phyloP scores from a whole-genome alignment of 192 early-diverging fungal genomes.

The Fimicolochytrium jonesii region DNA sequence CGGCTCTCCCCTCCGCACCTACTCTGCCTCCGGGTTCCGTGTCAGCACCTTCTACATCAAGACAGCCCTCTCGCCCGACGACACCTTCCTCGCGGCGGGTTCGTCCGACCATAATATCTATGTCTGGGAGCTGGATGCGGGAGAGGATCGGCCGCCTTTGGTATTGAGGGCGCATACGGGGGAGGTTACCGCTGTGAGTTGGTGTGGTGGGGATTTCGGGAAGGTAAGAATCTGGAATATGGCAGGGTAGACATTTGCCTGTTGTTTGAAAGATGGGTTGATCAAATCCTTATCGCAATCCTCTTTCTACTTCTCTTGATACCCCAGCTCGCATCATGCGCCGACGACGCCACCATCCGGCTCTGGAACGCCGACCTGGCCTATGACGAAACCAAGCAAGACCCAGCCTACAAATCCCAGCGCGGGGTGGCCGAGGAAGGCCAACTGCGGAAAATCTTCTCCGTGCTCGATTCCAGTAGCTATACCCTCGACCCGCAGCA shows the following conservation, averaged over 20 bases:
- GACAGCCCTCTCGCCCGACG: conserved; percentile 68
- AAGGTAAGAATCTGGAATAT: conserved; percentile 39
- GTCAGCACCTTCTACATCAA: conserved; percentile 67
- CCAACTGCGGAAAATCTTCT: neutral
- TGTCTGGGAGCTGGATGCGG: conserved; percentile 62
- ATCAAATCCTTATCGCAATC: neutral
- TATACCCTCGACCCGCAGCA: no score
- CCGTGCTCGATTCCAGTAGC: no score
- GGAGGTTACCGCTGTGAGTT: conserved; percentile 72
- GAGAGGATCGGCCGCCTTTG: conserved; percentile 37
- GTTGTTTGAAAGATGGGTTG: no score
- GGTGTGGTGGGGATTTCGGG: conserved; percentile 51
- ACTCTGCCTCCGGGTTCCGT: conserved; percentile 53
- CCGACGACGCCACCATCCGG: conserved; percentile 69
- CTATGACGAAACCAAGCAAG: conserved; percentile 7
- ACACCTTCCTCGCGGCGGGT: conserved; percentile 65
- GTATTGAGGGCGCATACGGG: conserved; percentile 61
- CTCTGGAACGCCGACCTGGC: conserved; percentile 59
- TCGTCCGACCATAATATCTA: conserved; percentile 60
- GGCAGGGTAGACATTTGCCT: no score
- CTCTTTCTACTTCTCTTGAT: neutral
- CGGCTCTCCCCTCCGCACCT: conserved; percentile 43
- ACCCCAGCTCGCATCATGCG: conserved; percentile 66
- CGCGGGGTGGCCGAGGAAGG: conserved; percentile 17
- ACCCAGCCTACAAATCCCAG: neutral